phyloP scores from a whole-genome alignment of 768 basidiomycete species.

The Pisolithus tinctorius region DNA sequence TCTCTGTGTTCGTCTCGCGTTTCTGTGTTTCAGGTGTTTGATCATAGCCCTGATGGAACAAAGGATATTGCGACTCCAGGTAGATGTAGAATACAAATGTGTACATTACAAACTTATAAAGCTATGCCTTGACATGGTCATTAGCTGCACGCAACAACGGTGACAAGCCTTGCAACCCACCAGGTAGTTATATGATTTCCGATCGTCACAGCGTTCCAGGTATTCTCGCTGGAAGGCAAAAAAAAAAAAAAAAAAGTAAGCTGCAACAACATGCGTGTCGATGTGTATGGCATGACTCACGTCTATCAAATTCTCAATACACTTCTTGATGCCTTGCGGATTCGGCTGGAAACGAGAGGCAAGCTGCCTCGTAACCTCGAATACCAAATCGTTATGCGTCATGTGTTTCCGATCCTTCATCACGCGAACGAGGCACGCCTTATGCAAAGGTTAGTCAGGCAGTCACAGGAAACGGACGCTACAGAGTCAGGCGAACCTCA shows the following conservation, averaged over 20 bases:
- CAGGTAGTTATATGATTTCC: conserved; percentile 84
- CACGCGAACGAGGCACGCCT: conserved; percentile 96
- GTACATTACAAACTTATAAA: background rate
- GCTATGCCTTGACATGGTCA: conserved; percentile 15
- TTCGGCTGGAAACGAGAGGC: conserved; percentile 81
- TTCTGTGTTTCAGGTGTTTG: background rate
- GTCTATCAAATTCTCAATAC: conserved; percentile 91
- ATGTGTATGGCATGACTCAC: conserved; percentile 35
- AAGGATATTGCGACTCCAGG: too few relatives aligned
- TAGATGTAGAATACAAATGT: too few relatives aligned
- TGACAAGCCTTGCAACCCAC: conserved; percentile 21
- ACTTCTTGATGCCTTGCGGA: conserved; percentile 82
- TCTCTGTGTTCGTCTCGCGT: too few relatives aligned
- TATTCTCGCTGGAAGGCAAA: conserved; percentile 70
- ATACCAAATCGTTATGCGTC: conserved; percentile 81
- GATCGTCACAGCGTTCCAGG: conserved; percentile 81
- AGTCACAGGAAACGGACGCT: background rate
- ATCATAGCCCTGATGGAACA: too few relatives aligned
- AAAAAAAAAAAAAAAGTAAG: conserved; percentile 3
- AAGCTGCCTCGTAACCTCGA: conserved; percentile 86
- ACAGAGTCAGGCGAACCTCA: conserved; percentile 49
- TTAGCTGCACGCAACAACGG: background rate
- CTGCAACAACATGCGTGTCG: background rate
- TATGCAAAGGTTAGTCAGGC: conserved; percentile 5
- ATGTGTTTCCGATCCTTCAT: conserved; percentile 96